These are phyloP conservation scores for Arabis hirsuta DNA, from an alignment of 345 rosid genomes.

Conservation along the genomic window DNA sequence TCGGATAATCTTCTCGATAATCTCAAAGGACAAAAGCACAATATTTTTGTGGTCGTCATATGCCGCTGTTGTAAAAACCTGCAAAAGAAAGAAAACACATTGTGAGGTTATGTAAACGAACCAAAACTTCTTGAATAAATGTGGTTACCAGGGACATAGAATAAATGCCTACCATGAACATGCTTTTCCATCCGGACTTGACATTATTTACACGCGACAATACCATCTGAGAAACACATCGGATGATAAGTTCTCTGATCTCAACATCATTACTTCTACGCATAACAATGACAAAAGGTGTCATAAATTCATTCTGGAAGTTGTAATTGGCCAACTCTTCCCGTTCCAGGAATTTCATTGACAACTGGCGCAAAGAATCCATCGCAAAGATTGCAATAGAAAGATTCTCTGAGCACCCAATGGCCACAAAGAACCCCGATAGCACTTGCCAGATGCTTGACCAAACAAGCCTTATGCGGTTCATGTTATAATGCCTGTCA, in stretches of 20 bases:
- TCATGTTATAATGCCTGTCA: slow-evolving; percentile 98
- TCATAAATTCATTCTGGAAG: slow-evolving; percentile 98
- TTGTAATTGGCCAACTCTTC: slow-evolving; percentile 98
- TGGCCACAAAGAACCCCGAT: slow-evolving; percentile 91
- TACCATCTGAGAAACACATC: slow-evolving; percentile 99
- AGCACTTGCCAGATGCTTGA: slow-evolving; percentile 98
- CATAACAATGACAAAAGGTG: slow-evolving; percentile 99
- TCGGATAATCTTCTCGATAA: slow-evolving; percentile 93
- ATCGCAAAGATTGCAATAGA: slow-evolving; percentile 98
- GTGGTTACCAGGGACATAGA: slow-evolving; percentile 9
- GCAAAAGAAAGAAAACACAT: slow-evolving; percentile 41
- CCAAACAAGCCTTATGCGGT: slow-evolving; percentile 98
- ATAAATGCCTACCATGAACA: slow-evolving; percentile 84
- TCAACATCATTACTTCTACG: slow-evolving; percentile 98
- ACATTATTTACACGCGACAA: slow-evolving; percentile 94
- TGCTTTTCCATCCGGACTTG: slow-evolving; percentile 99
- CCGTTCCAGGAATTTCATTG: slow-evolving; percentile 94
- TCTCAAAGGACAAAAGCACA: slow-evolving; percentile 91
- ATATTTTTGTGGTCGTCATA: slow-evolving; percentile 99
- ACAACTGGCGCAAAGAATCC: slow-evolving; percentile 96
- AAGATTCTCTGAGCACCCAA: slow-evolving; percentile 96
- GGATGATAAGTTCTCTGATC: slow-evolving; percentile 94
- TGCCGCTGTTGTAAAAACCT: slow-evolving; percentile 99
- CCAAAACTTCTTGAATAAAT: slow-evolving; percentile 16
- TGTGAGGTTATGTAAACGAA: slow-evolving; percentile 10